Percentiles rank a stretch among this genome's conserved stretches.
These are phyloP conservation scores for Camillea tinctor DNA, from an alignment of 2,329 filamentous ascomycete genomes.

Conservation along the genomic window DNA sequence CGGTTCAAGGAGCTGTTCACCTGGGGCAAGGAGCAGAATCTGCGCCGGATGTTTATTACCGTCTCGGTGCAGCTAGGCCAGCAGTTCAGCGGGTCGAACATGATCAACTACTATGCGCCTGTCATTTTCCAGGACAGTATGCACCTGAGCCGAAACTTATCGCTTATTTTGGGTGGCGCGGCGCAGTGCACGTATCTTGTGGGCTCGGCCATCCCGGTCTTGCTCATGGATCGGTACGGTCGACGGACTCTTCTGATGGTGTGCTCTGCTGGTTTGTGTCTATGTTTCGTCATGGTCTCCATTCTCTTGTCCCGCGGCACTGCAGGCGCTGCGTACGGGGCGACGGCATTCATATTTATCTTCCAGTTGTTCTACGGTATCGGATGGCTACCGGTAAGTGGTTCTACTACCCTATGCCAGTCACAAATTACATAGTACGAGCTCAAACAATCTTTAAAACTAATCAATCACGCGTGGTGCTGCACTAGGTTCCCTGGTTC, in stretches of 20 bases:
- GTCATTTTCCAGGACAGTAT: conserved; percentile 39
- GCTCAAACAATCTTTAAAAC: not conserved
- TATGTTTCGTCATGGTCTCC: conserved; percentile 42
- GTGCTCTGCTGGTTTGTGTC: conserved; percentile 39
- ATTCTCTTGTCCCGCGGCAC: conserved; percentile 37
- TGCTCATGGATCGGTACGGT: conserved; percentile 41
- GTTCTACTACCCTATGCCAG: not conserved
- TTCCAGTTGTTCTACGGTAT: conserved; percentile 45
- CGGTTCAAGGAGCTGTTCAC: conserved; percentile 21
- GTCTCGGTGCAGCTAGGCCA: conserved; percentile 28
- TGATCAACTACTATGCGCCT: conserved; percentile 36
- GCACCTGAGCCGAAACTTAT: conserved; percentile 43
- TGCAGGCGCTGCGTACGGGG: conserved; percentile 36
- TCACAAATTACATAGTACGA: not conserved
- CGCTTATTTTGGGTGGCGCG: conserved; percentile 51
- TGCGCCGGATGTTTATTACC: conserved; percentile 25
- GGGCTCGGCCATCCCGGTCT: conserved; percentile 40
- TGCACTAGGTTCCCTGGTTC: conserved; percentile 37
- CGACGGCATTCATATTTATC: conserved; percentile 43
- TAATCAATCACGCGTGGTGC: too few species aligned
- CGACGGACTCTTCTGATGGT: conserved; percentile 40
- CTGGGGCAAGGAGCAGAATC: conserved; percentile 24
- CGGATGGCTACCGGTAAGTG: conserved; percentile 37
- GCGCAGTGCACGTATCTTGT: conserved; percentile 39
- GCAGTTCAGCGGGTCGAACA: conserved; percentile 29